These are phyloP conservation scores for Pleurotus platypus DNA, from an alignment of 768 basidiomycete species.

Conservation along the genomic window DNA sequence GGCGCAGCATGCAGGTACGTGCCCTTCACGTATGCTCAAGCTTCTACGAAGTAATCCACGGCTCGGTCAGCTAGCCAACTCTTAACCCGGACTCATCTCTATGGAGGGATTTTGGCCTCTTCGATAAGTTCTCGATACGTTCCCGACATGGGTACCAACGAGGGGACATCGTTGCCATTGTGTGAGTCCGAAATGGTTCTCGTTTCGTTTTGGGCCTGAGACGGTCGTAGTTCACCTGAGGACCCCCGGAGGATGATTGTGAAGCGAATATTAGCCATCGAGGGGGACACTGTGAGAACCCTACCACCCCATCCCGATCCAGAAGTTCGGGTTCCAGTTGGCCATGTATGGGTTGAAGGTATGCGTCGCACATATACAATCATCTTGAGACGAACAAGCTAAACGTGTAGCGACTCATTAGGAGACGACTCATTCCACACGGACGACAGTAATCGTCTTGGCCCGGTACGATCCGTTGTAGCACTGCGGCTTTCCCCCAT, in stretches of 20 bases:
- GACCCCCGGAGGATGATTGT: constrained; percentile 51
- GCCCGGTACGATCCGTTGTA: constrained; percentile 45
- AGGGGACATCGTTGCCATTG: constrained; percentile 65
- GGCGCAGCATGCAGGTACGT: constrained; percentile 73
- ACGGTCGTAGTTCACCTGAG: constrained; percentile 49
- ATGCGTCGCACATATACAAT: constrained; percentile 9
- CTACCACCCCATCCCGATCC: constrained; percentile 63
- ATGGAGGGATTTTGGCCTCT: constrained; percentile 61
- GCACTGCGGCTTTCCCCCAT: neutral
- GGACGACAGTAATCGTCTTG: constrained; percentile 70
- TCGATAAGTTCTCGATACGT: constrained; percentile 47
- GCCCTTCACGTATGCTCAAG: neutral
- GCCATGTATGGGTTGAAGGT: constrained; percentile 79
- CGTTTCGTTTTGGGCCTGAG: neutral
- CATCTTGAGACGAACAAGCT: too few relatives aligned
- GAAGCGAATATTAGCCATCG: constrained; percentile 63
- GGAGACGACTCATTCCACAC: constrained; percentile 68
- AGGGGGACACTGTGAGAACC: constrained; percentile 62
- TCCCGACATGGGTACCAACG: constrained; percentile 33
- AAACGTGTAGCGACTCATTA: constrained; percentile 15
- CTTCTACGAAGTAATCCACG: neutral
- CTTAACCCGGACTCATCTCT: constrained; percentile 68
- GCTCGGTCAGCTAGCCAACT: constrained; percentile 43
- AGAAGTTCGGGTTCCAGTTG: constrained; percentile 52
- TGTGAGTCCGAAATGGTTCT: constrained; percentile 30